These are phyloP conservation scores for Acanthamoeba royreba DNA, from an alignment of 208 protist species.

Conservation along the genomic window DNA sequence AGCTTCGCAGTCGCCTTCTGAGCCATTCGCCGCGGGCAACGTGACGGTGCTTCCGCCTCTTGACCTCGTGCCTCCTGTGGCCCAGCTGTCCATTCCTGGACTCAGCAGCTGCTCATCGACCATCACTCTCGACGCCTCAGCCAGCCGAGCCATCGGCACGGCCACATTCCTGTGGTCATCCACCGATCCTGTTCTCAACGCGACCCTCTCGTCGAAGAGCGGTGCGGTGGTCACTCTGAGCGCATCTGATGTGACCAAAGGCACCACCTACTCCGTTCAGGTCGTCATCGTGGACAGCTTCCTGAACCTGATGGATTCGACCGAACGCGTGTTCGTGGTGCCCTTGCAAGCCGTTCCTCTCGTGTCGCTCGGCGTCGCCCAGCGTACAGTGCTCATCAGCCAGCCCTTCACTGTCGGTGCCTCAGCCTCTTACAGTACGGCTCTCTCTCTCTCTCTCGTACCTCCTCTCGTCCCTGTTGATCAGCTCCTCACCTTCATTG, in stretches of 20 bases:
- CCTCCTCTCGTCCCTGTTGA: too few relatives aligned
- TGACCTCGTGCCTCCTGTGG: background rate
- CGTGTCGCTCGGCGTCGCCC: background rate
- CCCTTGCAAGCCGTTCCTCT: background rate
- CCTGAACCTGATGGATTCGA: background rate
- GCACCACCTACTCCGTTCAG: background rate
- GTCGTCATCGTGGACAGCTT: background rate
- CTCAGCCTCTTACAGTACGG: background rate
- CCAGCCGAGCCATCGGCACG: background rate
- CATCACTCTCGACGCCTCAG: background rate
- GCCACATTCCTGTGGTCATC: background rate
- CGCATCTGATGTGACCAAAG: background rate
- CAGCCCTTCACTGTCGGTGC: background rate
- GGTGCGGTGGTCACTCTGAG: background rate
- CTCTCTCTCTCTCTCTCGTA: background rate
- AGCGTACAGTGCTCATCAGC: background rate
- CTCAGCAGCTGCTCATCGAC: background rate
- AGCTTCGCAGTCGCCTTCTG: background rate
- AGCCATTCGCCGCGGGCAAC: background rate
- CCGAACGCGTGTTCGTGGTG: background rate
- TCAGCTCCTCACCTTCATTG: background rate
- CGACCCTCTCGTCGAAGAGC: background rate
- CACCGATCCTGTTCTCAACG: background rate
- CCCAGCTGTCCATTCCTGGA: background rate
- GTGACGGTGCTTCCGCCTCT: background rate